Conservation (phyloP, 768 basidiomycete species). For the Termitomyces sp. region DNA sequence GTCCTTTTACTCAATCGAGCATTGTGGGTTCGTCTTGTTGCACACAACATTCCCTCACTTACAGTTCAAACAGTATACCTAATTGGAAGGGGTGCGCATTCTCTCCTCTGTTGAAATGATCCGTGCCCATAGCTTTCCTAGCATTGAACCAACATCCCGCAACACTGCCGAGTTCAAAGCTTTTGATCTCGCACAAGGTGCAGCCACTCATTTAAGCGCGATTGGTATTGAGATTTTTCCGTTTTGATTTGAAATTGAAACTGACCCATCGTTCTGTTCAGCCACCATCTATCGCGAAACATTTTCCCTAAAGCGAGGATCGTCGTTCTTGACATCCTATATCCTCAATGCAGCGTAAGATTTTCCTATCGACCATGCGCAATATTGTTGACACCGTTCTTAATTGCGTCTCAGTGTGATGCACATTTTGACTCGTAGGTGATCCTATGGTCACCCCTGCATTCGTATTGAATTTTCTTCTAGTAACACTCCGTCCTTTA, state of each 20-base stretch:
- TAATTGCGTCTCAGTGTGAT: conserved; percentile 54
- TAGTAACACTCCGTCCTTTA: conserved; percentile 71
- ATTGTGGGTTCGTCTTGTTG: conserved; percentile 53
- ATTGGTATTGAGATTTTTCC: conserved; percentile 41
- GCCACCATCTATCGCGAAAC: conserved; percentile 60
- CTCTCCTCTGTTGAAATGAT: neutral
- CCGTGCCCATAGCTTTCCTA: conserved; percentile 21
- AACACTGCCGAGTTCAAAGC: conserved; percentile 61
- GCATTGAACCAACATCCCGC: conserved; percentile 42
- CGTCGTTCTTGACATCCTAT: conserved; percentile 69
- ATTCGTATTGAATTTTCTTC: conserved; percentile 12
- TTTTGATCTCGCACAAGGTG: conserved; percentile 72
- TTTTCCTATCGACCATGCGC: conserved; percentile 3
- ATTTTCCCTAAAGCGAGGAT: conserved; percentile 57
- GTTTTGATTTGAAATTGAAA: neutral
- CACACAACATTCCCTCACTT: conserved; percentile 6
- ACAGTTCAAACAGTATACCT: conserved; percentile 53
- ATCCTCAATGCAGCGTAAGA: conserved; percentile 72
- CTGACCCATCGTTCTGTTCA: conserved; percentile 22
- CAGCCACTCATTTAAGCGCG: conserved; percentile 68
- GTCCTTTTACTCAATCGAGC: conserved; percentile 75
- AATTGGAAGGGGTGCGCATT: conserved; percentile 62
- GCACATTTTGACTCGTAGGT: conserved; percentile 73
- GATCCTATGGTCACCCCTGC: neutral
- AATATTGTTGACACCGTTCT: conserved; percentile 14